Percentiles rank a stretch among this genome's conserved stretches.
Conservation (phyloP, 2,329 filamentous ascomycete species). For the Immersiporthe knoxdaviesiana region DNA sequence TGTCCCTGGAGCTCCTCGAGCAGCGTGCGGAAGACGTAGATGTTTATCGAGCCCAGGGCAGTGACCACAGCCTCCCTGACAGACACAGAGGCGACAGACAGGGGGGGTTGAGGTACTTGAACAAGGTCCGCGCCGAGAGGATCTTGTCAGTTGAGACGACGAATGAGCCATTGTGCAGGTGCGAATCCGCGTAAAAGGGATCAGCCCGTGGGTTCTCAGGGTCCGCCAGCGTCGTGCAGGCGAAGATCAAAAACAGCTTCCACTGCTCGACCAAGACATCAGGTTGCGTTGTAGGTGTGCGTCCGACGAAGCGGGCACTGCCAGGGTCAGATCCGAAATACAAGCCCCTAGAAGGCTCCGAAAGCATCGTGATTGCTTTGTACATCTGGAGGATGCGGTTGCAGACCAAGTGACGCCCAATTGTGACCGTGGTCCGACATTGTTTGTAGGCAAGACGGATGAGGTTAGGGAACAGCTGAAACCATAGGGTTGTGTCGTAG, state of each 20-base stretch:
- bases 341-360: conserved; percentile 70
- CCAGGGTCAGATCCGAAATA: conserved; percentile 65
- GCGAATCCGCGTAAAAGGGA: conserved; percentile 64
- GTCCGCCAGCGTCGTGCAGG: conserved; percentile 91
- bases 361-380: conserved; percentile 76
- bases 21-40: conserved; percentile 87
- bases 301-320: conserved; percentile 54
- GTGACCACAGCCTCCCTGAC: conserved; percentile 90
- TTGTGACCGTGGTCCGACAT: conserved; percentile 87
- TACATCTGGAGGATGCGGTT: conserved; percentile 94
- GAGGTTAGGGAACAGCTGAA: conserved; percentile 96
- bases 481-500: conserved; percentile 95
- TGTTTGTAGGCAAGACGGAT: conserved; percentile 88
- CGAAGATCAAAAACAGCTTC: conserved; percentile 97
- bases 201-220: conserved; percentile 68
- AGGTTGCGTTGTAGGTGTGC: conserved; percentile 72
- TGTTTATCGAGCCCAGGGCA: conserved; percentile 92
- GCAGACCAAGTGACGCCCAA: conserved; percentile 90
- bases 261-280: conserved; percentile 94
- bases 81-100: conserved; percentile 77
- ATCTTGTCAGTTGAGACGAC: conserved; percentile 73
- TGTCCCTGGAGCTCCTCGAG: conserved; percentile 88
- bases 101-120: conserved; percentile 88
- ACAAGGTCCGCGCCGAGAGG: conserved; percentile 83
- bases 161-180: conserved; percentile 80